Evolutionary conservation across 2,329 filamentous ascomycete species (phyloP), one percentile per base, ranked within the genome.

Genomic region (Colletotrichum costaricense): DNA sequence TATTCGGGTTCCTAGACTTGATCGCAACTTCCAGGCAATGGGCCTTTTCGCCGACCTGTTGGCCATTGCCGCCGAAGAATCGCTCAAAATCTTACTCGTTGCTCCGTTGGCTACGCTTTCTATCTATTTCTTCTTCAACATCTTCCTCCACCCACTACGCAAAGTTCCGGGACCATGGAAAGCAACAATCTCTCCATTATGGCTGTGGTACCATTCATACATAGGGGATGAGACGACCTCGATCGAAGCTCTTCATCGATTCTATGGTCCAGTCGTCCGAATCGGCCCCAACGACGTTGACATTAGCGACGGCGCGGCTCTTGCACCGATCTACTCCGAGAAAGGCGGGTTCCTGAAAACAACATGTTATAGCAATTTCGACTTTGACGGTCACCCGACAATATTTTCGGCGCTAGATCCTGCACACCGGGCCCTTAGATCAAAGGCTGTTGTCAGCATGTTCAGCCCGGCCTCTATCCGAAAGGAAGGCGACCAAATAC

Each of bases 161-260:
- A 57, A 57, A 19, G 24, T 57, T 12, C 52, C 63, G 3, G 63
- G 63, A 11, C 52, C 52, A 16, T 57, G 63, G 63, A 56, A 16
- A 16, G 52, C 63, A 22, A 30, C 16, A 2, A 12, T 19, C 0
- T 56, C 63, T 16, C 63, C 63, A 19, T 33, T 65, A 4, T 65
- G 63, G 52, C 33, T 65, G 16, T 65, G 52, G 63, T 65, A 57
- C 11, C 63, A 65, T 16, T 65, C 52, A 12, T 65, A 65, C 4
- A 6, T 9, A 12, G 63, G 63, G 9, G 24, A 65, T 14, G 63
- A 57, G 5, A 46, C 63, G 5, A 65, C 22, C 16, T 38, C 52
- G 7, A 35, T 65, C 6, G 52, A 46, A 16, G 12, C 8, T 2
- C 33, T 65, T 33, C 63, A 65, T n/a, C 5, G 24, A 2, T 2